Conservation (phyloP, 176 grass and related monocot genomes). For the Carex scoparia region DNA sequence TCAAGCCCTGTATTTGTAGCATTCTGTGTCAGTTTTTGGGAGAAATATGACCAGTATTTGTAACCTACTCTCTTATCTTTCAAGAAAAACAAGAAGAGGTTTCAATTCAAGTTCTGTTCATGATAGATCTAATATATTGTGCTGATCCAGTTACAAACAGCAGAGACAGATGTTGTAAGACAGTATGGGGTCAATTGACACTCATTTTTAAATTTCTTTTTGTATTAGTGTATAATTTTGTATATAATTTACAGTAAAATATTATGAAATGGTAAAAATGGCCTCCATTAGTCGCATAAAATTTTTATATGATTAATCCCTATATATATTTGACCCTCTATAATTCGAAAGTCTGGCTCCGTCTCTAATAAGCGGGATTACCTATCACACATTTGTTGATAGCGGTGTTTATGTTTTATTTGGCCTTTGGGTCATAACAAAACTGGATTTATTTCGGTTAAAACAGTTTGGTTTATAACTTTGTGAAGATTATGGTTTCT, state of each 20-base stretch:
- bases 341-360: too few relatives aligned
- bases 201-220: too few relatives aligned
- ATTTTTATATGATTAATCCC: too few relatives aligned
- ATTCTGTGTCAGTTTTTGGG: not conserved
- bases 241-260: too few relatives aligned
- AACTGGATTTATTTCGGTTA: not conserved
- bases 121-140: not conserved
- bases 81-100: not conserved
- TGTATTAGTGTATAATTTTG: too few relatives aligned
- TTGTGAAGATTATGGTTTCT: not conserved
- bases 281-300: too few relatives aligned
- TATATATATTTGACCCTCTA: too few relatives aligned
- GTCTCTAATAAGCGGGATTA: too few relatives aligned
- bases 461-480: not conserved
- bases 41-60: not conserved
- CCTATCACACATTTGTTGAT: not conserved
- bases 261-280: too few relatives aligned
- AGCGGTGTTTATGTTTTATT: not conserved
- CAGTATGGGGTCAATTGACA: too few relatives aligned
- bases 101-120: not conserved
- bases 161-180: too few relatives aligned
- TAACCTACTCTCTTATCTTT: not conserved
- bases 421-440: not conserved
- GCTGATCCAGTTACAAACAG: not conserved
- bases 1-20: constrained; percentile 40